Conservation (phyloP, 805 yeast genomes). For the Metschnikowia orientalis region DNA sequence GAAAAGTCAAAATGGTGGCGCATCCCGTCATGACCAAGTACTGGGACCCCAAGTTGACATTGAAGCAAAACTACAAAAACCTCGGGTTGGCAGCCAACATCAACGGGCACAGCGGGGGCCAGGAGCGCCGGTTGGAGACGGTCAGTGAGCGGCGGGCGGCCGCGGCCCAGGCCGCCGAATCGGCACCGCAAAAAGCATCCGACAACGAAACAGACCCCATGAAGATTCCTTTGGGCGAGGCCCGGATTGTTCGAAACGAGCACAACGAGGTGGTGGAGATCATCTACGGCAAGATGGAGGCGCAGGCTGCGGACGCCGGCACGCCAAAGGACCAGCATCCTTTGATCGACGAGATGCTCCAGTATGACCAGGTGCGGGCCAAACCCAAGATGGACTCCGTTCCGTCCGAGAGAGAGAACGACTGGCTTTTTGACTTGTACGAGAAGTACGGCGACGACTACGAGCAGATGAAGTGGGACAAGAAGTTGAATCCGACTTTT, state of each 20-base stretch:
- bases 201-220: conserved; percentile 45
- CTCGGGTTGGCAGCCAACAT: conserved; percentile 72
- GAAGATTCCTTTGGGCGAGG: conserved; percentile 73
- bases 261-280: conserved; percentile 61
- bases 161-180: conserved; percentile 22
- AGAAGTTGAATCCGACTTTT: conserved; percentile 75
- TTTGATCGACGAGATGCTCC: conserved; percentile 69
- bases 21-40: conserved; percentile 82
- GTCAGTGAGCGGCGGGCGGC: conserved; percentile 30
- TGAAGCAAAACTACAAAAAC: conserved; percentile 79
- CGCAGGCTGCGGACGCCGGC: no score
- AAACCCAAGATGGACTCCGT: conserved; percentile 48
- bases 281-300: conserved; percentile 64
- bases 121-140: conserved; percentile 52
- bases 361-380: conserved; percentile 38
- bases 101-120: conserved; percentile 58
- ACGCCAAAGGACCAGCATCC: conserved; percentile 20
- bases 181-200: conserved; percentile 20
- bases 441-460: conserved; percentile 85
- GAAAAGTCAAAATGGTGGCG: conserved; percentile 58
- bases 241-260: conserved; percentile 67
- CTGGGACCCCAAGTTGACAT: conserved; percentile 83
- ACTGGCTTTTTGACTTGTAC: conserved; percentile 62
- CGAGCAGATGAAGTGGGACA: conserved; percentile 89
- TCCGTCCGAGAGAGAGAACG: conserved; percentile 68